A percentile compares a stretch with the other conserved stretches of the same genome.
These are phyloP conservation scores for Mucor racemosus DNA, from an alignment of 371 early-diverging fungal species.

Conservation along the genomic window DNA sequence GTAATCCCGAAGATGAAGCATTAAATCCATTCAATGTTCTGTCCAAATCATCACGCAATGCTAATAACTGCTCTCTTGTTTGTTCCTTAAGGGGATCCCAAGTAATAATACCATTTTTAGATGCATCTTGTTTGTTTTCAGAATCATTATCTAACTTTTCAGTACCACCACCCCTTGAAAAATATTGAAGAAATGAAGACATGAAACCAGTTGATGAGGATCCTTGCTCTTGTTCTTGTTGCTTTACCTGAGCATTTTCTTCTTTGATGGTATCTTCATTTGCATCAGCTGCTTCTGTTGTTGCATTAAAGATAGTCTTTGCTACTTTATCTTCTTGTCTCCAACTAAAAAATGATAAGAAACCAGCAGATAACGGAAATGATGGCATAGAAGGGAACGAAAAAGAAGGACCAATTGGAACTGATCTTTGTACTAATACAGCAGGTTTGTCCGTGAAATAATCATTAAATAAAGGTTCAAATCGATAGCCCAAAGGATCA, in stretches of 20 bases:
- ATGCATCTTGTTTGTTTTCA: neutral
- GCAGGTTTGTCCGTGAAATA: constrained; percentile 55
- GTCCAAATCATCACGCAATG: constrained; percentile 34
- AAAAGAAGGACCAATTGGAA: constrained; percentile 48
- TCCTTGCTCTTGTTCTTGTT: constrained; percentile 1
- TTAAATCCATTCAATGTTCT: constrained; percentile 9
- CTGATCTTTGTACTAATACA: constrained; percentile 47
- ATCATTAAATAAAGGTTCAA: constrained; percentile 52
- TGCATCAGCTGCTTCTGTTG: constrained; percentile 18
- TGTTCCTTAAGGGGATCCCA: constrained; percentile 43
- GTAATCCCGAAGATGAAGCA: neutral
- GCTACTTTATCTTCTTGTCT: constrained; percentile 26
- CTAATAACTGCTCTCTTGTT: constrained; percentile 30
- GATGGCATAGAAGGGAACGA: constrained; percentile 52
- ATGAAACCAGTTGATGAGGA: constrained; percentile 20
- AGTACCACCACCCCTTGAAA: constrained; percentile 28
- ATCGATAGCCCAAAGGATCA: constrained; percentile 62
- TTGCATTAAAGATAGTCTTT: constrained; percentile 19
- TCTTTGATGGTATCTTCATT: neutral
- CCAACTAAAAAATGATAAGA: constrained; percentile 50
- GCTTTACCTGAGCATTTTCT: neutral
- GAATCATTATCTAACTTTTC: neutral
- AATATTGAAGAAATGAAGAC: constrained; percentile 35
- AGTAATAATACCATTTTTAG: constrained; percentile 26
- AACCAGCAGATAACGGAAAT: constrained; percentile 38